Evolutionary conservation across 805 yeast genomes (phyloP), one percentile per base, ranked within the genome.

Genomic region (Saccharomycopsis oosterbeekiorum): DNA sequence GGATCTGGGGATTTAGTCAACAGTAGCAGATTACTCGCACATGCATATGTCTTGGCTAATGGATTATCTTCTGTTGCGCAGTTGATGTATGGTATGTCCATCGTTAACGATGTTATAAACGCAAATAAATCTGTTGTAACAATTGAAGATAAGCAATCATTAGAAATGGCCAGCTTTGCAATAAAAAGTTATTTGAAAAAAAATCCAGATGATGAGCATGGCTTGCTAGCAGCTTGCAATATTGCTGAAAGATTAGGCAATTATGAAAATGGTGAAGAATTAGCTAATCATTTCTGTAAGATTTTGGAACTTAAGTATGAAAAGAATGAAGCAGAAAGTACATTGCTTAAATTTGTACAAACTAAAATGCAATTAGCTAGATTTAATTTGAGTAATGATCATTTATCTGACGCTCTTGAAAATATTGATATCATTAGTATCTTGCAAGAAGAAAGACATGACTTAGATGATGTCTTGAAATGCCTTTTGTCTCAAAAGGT

Each of bases 351-450:
- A 47, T 87, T 79, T 70, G 84, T 84, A 1, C 72, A 75, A 47
- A 81, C 87, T 1, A 87, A 86, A 67, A 74, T 89, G 0, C 96
- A 86, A 67, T 69, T 84, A 56, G 86, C 96, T 0, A 78, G 99
- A 67, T 74, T 89, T 6, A 77, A 81, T 56, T 72, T 94, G 40
- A 97, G 92, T 0, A 63, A 73, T 12, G 78, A 76, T 1, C 71
- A 84, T 1, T 90, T 78, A 68, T 81, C 74, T 0, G 68, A 68
- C 2, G 89, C 96, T 0, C 70, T 88, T 53, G 88, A 83, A 60
- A 73, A 78, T 58, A 84, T 93, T 0, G 79, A 83, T 59, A 72
- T 78, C 61, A 80, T 85, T 0, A 83, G 81, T 53, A 71, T 85
- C 5, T 64, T 82, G 21, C 73, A 75, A 8, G 80, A 76, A 2